Conservation (phyloP, 2,329 filamentous ascomycete species). For the Cladosporium sp. region DNA sequence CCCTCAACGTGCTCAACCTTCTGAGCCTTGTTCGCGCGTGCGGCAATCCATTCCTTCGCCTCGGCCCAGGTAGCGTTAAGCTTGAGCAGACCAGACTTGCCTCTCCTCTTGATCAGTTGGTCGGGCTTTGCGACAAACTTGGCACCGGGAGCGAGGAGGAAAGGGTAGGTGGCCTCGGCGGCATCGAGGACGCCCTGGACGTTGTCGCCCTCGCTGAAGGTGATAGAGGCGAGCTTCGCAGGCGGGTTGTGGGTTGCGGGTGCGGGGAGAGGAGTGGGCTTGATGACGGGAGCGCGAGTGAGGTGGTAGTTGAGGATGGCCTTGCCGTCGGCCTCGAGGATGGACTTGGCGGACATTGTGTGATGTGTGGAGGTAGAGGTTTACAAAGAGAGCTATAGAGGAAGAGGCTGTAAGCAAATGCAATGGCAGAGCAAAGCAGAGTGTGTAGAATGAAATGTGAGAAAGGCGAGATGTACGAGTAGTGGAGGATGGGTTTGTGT, state of each 20-base stretch:
- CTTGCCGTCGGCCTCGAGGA: slow-evolving; percentile 99
- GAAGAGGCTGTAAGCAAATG: slow-evolving; percentile 22
- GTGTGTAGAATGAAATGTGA: not conserved
- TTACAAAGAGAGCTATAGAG: slow-evolving; percentile 4
- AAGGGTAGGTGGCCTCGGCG: slow-evolving; percentile 95
- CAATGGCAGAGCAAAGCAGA: not conserved
- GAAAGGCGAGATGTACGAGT: slow-evolving; percentile 11
- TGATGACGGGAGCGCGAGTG: slow-evolving; percentile 94
- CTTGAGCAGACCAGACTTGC: slow-evolving; percentile 94
- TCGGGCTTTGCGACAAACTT: slow-evolving; percentile 99
- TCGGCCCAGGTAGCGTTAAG: slow-evolving; percentile 98
- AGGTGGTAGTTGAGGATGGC: slow-evolving; percentile 99
- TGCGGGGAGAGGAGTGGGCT: slow-evolving; percentile 86
- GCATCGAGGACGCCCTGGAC: slow-evolving; percentile 84
- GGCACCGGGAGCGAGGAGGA: slow-evolving; percentile 76
- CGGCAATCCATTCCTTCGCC: slow-evolving; percentile 88
- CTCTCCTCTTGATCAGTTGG: slow-evolving; percentile 99
- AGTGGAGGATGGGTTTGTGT: no score
- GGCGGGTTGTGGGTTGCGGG: slow-evolving; percentile 88
- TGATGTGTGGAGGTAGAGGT: slow-evolving; percentile 18
- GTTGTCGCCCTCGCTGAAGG: slow-evolving; percentile 86
- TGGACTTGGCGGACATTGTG: slow-evolving; percentile 92
- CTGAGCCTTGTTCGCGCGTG: slow-evolving; percentile 85
- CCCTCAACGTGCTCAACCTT: slow-evolving; percentile 90
- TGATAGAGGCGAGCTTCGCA: slow-evolving; percentile 81